These are phyloP conservation scores for Acrocalymma vagum DNA, from an alignment of 2,329 filamentous ascomycete species.

Conservation along the genomic window DNA sequence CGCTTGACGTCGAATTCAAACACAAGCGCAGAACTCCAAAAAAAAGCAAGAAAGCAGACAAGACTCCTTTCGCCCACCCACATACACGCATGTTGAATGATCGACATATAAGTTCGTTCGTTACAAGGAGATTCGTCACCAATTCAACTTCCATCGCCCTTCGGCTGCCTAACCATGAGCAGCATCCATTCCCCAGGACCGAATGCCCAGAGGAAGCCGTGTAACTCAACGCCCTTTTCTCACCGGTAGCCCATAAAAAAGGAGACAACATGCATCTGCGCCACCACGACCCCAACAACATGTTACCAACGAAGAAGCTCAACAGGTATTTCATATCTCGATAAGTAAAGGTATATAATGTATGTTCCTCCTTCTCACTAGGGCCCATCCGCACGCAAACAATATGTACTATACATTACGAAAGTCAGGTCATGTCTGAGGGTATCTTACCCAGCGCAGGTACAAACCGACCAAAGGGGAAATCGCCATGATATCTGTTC, in stretches of 20 bases:
- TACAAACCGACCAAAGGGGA: too few relatives aligned
- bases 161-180: too few relatives aligned
- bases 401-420: conserved; percentile 42
- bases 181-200: too few relatives aligned
- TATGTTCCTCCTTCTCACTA: conserved; percentile 8
- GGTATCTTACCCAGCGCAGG: too few relatives aligned
- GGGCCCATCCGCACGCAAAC: conserved; percentile 16
- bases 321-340: conserved; percentile 17
- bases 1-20: conserved; percentile 29
- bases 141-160: conserved; percentile 1
- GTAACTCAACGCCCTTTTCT: conserved; percentile 15
- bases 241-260: conserved; percentile 22
- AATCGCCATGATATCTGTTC: too few relatives aligned
- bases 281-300: conserved; percentile 18
- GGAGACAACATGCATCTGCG: conserved; percentile 17
- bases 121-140: conserved; percentile 17
- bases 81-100: conserved; percentile 12
- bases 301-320: conserved; percentile 11
- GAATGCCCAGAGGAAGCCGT: too few relatives aligned
- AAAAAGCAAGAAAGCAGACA: conserved; percentile 24
- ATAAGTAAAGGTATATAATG: conserved; percentile 16
- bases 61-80: too few relatives aligned
- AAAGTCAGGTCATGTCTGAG: conserved; percentile 18
- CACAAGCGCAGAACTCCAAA: conserved; percentile 27
- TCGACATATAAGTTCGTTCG: conserved; percentile 15